phyloP scores from a whole-genome alignment of 306 rosid genomes.

The Urtica urens region DNA sequence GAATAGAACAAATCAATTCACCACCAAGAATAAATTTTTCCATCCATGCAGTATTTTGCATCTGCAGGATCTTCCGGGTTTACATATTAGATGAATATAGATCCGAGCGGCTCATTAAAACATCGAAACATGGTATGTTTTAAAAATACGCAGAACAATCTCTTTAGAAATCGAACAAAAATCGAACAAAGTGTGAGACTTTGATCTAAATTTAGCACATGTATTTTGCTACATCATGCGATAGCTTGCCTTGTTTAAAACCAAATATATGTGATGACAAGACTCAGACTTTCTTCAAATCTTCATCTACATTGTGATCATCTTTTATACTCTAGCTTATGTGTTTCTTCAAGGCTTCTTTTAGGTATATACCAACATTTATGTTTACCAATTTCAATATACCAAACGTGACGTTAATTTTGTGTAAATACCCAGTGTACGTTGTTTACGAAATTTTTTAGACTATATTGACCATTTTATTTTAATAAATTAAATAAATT shows the following conservation, averaged over 20 bases:
- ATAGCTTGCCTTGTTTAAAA: no score
- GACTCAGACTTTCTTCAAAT: slow-evolving; percentile 47
- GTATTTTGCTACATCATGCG: slow-evolving; percentile 57
- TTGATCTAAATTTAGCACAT: slow-evolving; percentile 68
- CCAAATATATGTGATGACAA: no score
- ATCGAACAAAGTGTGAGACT: slow-evolving; percentile 43
- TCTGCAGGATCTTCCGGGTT: slow-evolving; percentile 73
- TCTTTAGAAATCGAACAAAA: slow-evolving; percentile 29
- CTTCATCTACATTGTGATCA: slow-evolving; percentile 50
- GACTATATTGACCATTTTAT: no score
- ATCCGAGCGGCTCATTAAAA: slow-evolving; percentile 66
- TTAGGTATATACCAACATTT: no score
- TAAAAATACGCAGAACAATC: slow-evolving; percentile 3
- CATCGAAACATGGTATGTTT: slow-evolving; percentile 13
- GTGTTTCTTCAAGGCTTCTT: slow-evolving; percentile 42
- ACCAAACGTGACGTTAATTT: no score
- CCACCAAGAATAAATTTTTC: slow-evolving; percentile 63
- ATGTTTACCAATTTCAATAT: no score
- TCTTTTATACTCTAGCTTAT: slow-evolving; percentile 45
- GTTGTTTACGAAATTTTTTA: no score
- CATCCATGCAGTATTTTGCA: slow-evolving; percentile 75
- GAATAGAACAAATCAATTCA: slow-evolving; percentile 62
- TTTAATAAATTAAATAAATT: no score
- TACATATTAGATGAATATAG: slow-evolving; percentile 66
- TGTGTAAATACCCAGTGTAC: no score